These are phyloP conservation scores for Bretziella fagacearum DNA, from an alignment of 2,329 filamentous ascomycete species.

Conservation along the genomic window DNA sequence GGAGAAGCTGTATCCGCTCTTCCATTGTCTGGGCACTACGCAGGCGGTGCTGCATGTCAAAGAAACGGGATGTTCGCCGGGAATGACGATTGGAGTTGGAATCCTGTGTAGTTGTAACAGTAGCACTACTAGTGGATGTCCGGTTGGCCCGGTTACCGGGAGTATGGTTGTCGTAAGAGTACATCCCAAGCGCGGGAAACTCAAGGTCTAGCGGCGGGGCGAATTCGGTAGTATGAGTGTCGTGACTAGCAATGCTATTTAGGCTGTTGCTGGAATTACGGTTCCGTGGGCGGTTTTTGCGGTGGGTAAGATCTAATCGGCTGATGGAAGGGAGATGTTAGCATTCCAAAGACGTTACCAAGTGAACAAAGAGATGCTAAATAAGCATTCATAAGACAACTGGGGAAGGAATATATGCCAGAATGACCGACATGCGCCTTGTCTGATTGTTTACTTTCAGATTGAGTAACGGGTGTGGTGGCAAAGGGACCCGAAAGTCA, in stretches of 20 bases:
- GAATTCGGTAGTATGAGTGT: neutral
- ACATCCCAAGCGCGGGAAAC: neutral
- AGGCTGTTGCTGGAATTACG: neutral
- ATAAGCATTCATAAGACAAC: too few species aligned
- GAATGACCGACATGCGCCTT: too few species aligned
- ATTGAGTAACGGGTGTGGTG: neutral
- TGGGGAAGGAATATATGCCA: too few species aligned
- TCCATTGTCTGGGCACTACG: slow-evolving; percentile 38
- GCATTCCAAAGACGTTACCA: neutral
- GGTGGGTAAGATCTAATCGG: slow-evolving; percentile 32
- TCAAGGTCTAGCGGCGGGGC: neutral
- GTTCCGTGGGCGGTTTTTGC: slow-evolving; percentile 4
- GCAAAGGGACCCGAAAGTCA: too few species aligned
- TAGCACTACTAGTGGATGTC: neutral
- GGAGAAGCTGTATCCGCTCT: slow-evolving; percentile 43
- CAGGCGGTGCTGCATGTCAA: slow-evolving; percentile 37
- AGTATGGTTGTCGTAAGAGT: neutral
- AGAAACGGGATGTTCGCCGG: neutral
- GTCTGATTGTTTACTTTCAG: too few species aligned
- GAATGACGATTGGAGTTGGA: neutral
- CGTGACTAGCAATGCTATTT: too few species aligned
- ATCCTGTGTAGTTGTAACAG: neutral
- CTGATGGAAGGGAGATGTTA: slow-evolving; percentile 20
- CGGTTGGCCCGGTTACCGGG: neutral
- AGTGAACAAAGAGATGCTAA: neutral